Evolutionary conservation across 345 rosid species (phyloP).

Genomic region (Geranium brycei): DNA sequence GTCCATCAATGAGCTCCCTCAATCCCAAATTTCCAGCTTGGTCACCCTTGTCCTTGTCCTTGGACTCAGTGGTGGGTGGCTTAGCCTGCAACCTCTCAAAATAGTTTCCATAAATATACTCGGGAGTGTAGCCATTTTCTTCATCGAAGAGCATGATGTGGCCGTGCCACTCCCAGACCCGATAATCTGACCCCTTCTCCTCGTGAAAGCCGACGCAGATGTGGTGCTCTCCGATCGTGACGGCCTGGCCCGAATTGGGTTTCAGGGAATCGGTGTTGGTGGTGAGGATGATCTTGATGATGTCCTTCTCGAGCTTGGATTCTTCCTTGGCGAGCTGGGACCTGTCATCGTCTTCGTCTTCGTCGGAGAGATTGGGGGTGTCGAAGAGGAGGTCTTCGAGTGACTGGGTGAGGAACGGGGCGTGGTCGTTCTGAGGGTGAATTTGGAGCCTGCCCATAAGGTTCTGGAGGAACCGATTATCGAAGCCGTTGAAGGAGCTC

Average conservation of each 20-base stretch:
- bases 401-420: slow-evolving; percentile 49
- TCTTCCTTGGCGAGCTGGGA: slow-evolving; percentile 64
- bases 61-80: slow-evolving; percentile 12
- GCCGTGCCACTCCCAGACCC: slow-evolving; percentile 99
- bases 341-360: slow-evolving; percentile 26
- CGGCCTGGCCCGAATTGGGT: slow-evolving; percentile 92
- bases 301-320: slow-evolving; percentile 70
- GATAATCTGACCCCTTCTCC: slow-evolving; percentile 70
- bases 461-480: slow-evolving; percentile 63
- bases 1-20: slow-evolving; percentile 70
- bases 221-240: slow-evolving; percentile 74
- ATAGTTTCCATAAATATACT: slow-evolving; percentile 93
- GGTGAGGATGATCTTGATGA: slow-evolving; percentile 53
- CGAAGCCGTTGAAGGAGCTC: slow-evolving; percentile 58
- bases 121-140: slow-evolving; percentile 70
- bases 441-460: slow-evolving; percentile 83
- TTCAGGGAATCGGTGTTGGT: slow-evolving; percentile 64
- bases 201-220: slow-evolving; percentile 80
- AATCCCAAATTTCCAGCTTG: slow-evolving; percentile 52
- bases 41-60: slow-evolving; percentile 18
- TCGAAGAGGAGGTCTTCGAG: slow-evolving; percentile 74
- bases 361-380: slow-evolving; percentile 29
- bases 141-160: slow-evolving; percentile 91
- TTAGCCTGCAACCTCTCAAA: slow-evolving; percentile 71
- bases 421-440: slow-evolving; percentile 17